phyloP scores from a whole-genome alignment of 108 stramenopile species.

The Fragilariopsis cylindrus region DNA sequence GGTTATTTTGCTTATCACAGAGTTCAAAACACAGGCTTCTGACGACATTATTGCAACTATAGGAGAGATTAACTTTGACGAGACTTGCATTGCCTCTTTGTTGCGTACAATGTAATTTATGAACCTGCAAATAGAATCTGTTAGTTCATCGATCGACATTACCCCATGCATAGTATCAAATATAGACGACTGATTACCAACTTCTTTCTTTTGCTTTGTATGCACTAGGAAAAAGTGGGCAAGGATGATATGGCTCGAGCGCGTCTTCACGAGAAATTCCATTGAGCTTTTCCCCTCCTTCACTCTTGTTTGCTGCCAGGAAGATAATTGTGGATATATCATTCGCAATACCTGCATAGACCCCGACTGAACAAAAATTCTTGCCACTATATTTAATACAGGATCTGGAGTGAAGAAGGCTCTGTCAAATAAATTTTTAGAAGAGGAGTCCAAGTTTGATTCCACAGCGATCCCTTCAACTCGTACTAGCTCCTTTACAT shows the following conservation, averaged over 20 bases:
- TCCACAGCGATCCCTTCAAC: not conserved
- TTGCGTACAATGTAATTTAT: not conserved
- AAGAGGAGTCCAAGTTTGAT: not conserved
- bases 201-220: not conserved
- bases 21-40: not conserved
- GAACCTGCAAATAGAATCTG: not conserved
- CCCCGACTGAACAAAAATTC: conserved; percentile 18
- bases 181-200: not conserved
- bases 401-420: conserved; percentile 7
- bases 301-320: not conserved
- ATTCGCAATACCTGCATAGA: conserved; percentile 19
- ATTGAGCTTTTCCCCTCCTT: not conserved
- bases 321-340: conserved; percentile 14
- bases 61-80: not conserved
- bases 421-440: not conserved
- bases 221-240: conserved; percentile 2
- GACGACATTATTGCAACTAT: conserved; percentile 13
- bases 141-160: conserved; percentile 7
- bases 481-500: not conserved
- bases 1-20: not conserved
- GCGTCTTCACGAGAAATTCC: conserved; percentile 7
- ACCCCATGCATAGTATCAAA: not conserved
- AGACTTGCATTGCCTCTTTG: not conserved
- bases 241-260: not conserved
- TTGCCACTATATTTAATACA: conserved; percentile 1